Evolutionary conservation across 2,329 filamentous ascomycete genomes (phyloP).

Genomic region (Colletotrichum nymphaeae): DNA sequence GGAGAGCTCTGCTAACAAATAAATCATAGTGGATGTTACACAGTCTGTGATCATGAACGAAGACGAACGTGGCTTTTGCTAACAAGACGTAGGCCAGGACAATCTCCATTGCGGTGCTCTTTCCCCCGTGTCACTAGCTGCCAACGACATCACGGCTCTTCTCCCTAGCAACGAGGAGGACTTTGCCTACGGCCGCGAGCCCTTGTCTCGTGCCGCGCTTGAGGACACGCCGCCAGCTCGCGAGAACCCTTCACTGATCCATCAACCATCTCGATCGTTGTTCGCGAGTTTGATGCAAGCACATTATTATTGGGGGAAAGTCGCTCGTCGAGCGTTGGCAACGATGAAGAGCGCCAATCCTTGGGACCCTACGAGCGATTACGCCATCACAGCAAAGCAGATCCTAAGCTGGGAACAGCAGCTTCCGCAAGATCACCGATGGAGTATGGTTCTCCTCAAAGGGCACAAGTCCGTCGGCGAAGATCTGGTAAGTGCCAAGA

Average conservation of each 20-base stretch:
- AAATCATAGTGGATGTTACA: slow-evolving; percentile 66
- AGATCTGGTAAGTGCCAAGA: slow-evolving; percentile 55
- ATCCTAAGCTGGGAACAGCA: slow-evolving; percentile 60
- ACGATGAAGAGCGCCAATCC: slow-evolving; percentile 56
- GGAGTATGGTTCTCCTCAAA: slow-evolving; percentile 55
- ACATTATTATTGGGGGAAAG: slow-evolving; percentile 65
- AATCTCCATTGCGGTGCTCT: slow-evolving; percentile 65
- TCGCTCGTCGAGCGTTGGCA: slow-evolving; percentile 60
- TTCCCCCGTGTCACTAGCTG: slow-evolving; percentile 62
- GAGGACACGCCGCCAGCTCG: slow-evolving; percentile 63
- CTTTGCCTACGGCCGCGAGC: slow-evolving; percentile 60
- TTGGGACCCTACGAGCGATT: slow-evolving; percentile 61
- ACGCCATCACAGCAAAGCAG: slow-evolving; percentile 54
- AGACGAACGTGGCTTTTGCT: not conserved
- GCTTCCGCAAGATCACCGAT: slow-evolving; percentile 60
- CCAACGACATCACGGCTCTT: slow-evolving; percentile 65
- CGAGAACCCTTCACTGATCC: slow-evolving; percentile 55
- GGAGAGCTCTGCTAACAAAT: slow-evolving; percentile 9
- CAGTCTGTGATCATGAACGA: slow-evolving; percentile 46
- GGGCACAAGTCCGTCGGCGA: slow-evolving; percentile 59
- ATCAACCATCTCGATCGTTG: slow-evolving; percentile 58
- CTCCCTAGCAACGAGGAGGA: slow-evolving; percentile 65
- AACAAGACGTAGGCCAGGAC: slow-evolving; percentile 56
- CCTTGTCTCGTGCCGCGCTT: slow-evolving; percentile 62
- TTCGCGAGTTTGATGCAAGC: slow-evolving; percentile 68